phyloP scores from a whole-genome alignment of 257 asterid genomes.

The Primulina eburnea region DNA sequence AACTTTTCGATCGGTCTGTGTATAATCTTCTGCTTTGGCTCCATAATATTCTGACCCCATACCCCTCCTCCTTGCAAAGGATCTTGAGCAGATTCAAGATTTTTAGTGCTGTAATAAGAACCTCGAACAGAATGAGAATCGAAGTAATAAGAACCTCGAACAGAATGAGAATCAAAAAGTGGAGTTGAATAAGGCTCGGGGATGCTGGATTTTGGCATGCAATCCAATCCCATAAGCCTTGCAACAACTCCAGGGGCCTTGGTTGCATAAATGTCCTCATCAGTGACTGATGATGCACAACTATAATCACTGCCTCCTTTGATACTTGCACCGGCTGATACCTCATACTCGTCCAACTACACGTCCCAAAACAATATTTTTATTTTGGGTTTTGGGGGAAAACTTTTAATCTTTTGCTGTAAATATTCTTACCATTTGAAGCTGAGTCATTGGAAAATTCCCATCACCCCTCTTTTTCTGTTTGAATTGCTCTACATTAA shows the following conservation, averaged over 20 bases:
- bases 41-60: constrained; percentile 26
- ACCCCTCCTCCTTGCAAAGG: constrained; percentile 22
- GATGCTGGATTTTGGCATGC: constrained; percentile 58
- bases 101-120: constrained; percentile 34
- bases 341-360: constrained; percentile 67
- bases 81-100: constrained; percentile 35
- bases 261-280: constrained; percentile 56
- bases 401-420: background rate
- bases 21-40: constrained; percentile 35
- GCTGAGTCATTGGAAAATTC: constrained; percentile 58
- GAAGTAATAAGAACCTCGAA: constrained; percentile 38
- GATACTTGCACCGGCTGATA: constrained; percentile 43
- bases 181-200: constrained; percentile 57
- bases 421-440: constrained; percentile 48
- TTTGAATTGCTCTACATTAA: constrained; percentile 65
- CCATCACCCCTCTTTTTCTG: constrained; percentile 80
- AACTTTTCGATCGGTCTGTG: constrained; percentile 71
- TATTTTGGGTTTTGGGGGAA: constrained; percentile 9
- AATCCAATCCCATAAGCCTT: constrained; percentile 92
- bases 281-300: constrained; percentile 72
- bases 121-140: constrained; percentile 54
- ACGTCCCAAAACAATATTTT: background rate
- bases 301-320: constrained; percentile 74
- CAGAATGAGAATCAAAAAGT: constrained; percentile 50
- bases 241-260: constrained; percentile 86